Percentiles rank a stretch among this genome's conserved stretches.
phyloP scores from a whole-genome alignment of 306 rosid genomes.

The Nissolia schottii region DNA sequence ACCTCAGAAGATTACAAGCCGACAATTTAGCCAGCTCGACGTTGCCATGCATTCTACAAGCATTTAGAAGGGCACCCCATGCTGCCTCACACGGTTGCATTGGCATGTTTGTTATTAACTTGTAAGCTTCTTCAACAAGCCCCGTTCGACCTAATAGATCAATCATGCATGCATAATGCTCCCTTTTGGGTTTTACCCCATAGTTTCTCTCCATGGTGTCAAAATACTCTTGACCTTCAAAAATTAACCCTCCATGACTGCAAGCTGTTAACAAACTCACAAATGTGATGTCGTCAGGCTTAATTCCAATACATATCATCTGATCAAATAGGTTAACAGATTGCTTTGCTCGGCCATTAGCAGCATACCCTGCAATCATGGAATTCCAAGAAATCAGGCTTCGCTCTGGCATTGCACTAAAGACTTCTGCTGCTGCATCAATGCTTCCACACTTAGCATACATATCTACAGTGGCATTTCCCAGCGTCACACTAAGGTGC shows the following conservation, averaged over 20 bases:
- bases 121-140: conserved; percentile 55
- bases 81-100: conserved; percentile 65
- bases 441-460: conserved; percentile 80
- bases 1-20: conserved; percentile 44
- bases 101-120: conserved; percentile 59
- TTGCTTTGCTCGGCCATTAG: conserved; percentile 51
- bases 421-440: conserved; percentile 44
- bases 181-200: conserved; percentile 55
- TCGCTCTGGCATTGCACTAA: conserved; percentile 39
- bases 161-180: conserved; percentile 69
- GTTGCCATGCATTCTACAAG: conserved; percentile 62
- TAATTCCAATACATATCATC: conserved; percentile 36
- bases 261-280: conserved; percentile 70
- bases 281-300: conserved; percentile 62
- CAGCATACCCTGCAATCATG: conserved; percentile 62
- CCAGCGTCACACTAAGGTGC: conserved; percentile 40
- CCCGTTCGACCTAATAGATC: conserved; percentile 71
- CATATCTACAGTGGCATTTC: conserved; percentile 67
- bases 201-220: conserved; percentile 43
- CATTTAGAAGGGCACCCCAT: conserved; percentile 81
- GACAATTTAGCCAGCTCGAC: conserved; percentile 60
- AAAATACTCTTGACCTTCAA: conserved; percentile 49
- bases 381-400: conserved; percentile 73
- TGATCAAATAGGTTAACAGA: conserved; percentile 51
- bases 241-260: conserved; percentile 64